These are phyloP conservation scores for Chlorella vulgaris DNA, from an alignment of 139 green algal genomes.

Conservation along the genomic window DNA sequence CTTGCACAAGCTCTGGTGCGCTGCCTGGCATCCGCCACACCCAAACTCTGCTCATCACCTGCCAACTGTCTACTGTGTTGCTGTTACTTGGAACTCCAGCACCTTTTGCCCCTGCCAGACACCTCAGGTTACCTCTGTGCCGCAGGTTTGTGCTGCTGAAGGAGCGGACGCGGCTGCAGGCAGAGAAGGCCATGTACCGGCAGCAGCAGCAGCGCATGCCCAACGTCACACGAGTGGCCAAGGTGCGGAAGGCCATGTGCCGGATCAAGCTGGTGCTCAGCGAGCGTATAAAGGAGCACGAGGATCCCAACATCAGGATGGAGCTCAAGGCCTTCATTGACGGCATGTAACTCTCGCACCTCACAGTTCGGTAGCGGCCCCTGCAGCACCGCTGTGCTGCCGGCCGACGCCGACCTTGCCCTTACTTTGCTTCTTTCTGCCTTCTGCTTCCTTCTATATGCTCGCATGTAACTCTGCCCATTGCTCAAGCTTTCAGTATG, in stretches of 20 bases:
- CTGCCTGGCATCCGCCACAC: no score
- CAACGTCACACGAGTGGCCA: slow-evolving; percentile 21
- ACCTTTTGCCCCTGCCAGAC: no score
- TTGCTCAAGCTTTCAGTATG: no score
- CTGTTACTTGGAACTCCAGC: not conserved
- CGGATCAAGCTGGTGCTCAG: slow-evolving; percentile 50
- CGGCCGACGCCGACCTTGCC: no score
- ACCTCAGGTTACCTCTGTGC: no score
- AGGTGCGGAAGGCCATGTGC: slow-evolving; percentile 51
- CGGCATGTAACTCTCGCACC: slow-evolving; percentile 24
- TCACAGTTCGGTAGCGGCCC: not conserved
- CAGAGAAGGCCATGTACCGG: slow-evolving; percentile 55
- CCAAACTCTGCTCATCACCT: no score
- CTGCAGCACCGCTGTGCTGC: no score
- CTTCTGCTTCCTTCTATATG: no score
- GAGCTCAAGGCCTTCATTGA: slow-evolving; percentile 52
- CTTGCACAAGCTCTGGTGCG: slow-evolving; percentile 80
- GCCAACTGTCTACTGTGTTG: no score
- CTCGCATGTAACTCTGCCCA: no score
- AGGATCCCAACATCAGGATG: slow-evolving; percentile 28
- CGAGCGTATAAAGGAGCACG: slow-evolving; percentile 40
- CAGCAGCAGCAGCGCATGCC: slow-evolving; percentile 22
- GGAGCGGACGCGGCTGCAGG: slow-evolving; percentile 73
- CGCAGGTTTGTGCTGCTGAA: slow-evolving; percentile 75
- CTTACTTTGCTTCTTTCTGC: no score